These are phyloP conservation scores for Pulveroboletus frians DNA, from an alignment of 768 basidiomycete species.

Conservation along the genomic window DNA sequence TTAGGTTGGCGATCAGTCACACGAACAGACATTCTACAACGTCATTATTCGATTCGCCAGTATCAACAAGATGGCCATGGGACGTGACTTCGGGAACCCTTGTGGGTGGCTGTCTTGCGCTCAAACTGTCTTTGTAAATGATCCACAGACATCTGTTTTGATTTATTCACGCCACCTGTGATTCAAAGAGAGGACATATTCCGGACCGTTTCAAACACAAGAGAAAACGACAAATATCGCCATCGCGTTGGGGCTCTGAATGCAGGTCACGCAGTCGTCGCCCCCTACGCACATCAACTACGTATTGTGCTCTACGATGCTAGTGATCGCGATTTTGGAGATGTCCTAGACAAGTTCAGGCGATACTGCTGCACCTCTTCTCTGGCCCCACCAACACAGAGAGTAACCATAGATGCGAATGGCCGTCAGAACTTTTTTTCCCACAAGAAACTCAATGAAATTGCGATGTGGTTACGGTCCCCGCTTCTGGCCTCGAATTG, in stretches of 20 bases:
- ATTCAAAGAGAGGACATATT: constrained; percentile 59
- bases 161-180: constrained; percentile 58
- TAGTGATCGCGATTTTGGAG: constrained; percentile 29
- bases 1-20: constrained; percentile 57
- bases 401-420: constrained; percentile 45
- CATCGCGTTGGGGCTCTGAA: constrained; percentile 56
- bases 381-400: constrained; percentile 32
- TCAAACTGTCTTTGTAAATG: constrained; percentile 9
- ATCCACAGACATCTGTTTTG: constrained; percentile 58
- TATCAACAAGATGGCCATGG: constrained; percentile 57
- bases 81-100: constrained; percentile 55
- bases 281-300: constrained; percentile 69
- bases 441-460: constrained; percentile 38
- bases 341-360: constrained; percentile 45
- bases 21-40: constrained; percentile 45
- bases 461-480: constrained; percentile 40
- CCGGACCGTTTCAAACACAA: constrained; percentile 38
- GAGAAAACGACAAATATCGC: constrained; percentile 40
- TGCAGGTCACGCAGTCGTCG: constrained; percentile 51
- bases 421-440: constrained; percentile 47
- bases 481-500: constrained; percentile 41
- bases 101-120: constrained; percentile 39
- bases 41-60: constrained; percentile 53
- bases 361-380: constrained; percentile 49
- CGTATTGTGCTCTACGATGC: constrained; percentile 55